Percentiles rank a stretch among this genome's conserved stretches.
Evolutionary conservation across 1,284 basidiomycete species (phyloP).

Genomic region (Cutaneotrichosporon cyanovorans): DNA sequence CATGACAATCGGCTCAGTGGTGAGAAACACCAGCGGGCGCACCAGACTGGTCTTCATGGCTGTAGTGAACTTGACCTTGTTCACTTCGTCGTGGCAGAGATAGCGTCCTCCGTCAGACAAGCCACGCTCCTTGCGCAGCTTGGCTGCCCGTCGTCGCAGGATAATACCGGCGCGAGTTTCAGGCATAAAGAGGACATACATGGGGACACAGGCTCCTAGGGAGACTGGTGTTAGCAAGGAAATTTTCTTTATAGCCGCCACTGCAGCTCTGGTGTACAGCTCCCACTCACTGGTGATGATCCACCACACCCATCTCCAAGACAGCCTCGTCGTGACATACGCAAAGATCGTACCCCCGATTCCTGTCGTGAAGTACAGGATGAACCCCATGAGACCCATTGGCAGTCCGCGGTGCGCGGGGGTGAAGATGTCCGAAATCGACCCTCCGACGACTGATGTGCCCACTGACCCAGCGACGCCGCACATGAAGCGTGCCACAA

Average conservation of each 20-base stretch:
- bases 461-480: slow-evolving; percentile 59
- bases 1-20: slow-evolving; percentile 68
- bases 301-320: slow-evolving; percentile 79
- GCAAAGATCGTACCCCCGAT: slow-evolving; percentile 53
- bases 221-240: slow-evolving; percentile 31
- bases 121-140: slow-evolving; percentile 35
- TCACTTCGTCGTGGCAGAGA: slow-evolving; percentile 42
- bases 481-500: slow-evolving; percentile 57
- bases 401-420: slow-evolving; percentile 14
- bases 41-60: slow-evolving; percentile 31
- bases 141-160: slow-evolving; percentile 31
- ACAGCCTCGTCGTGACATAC: slow-evolving; percentile 58
- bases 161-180: slow-evolving; percentile 44
- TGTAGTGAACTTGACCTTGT: slow-evolving; percentile 30
- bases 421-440: slow-evolving; percentile 59
- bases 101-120: slow-evolving; percentile 35
- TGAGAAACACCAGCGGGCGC: slow-evolving; percentile 49
- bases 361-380: slow-evolving; percentile 7
- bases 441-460: slow-evolving; percentile 70
- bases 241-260: no score
- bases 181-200: slow-evolving; percentile 33
- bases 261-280: neutral
- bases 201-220: slow-evolving; percentile 24
- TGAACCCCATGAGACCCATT: slow-evolving; percentile 11
- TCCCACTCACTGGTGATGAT: slow-evolving; percentile 54